Conservation (phyloP, 306 rosid species). For the Arachis hypogaea region DNA sequence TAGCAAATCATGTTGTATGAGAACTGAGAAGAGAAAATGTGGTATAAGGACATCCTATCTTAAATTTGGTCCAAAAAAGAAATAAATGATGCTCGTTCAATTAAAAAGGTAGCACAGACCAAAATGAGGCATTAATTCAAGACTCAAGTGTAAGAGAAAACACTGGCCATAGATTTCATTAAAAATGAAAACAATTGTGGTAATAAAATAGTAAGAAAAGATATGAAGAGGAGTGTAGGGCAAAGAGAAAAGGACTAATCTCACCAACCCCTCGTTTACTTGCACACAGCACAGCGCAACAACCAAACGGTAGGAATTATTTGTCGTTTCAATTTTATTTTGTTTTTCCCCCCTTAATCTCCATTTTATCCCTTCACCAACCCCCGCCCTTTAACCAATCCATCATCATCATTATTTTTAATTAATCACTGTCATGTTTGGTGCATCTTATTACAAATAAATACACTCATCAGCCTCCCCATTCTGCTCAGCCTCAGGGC, state of each 20-base stretch:
- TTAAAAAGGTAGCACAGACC: background rate
- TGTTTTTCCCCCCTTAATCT: background rate
- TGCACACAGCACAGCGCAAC: constrained; percentile 17
- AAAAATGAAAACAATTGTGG: too few relatives aligned
- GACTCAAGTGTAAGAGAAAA: background rate
- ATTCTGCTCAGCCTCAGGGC: constrained; percentile 1
- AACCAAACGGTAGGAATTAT: constrained; percentile 19
- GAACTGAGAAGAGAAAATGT: too few relatives aligned
- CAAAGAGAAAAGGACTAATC: background rate
- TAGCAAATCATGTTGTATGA: too few relatives aligned
- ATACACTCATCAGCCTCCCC: background rate
- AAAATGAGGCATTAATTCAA: too few relatives aligned
- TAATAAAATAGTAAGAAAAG: background rate
- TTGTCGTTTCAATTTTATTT: background rate
- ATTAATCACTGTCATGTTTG: background rate
- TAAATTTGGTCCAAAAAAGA: too few relatives aligned
- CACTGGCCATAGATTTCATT: too few relatives aligned
- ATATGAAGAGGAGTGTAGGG: background rate
- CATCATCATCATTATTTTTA: background rate
- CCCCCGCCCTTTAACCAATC: constrained; percentile 30
- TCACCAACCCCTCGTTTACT: constrained; percentile 32
- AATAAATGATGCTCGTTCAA: too few relatives aligned
- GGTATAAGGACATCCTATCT: too few relatives aligned
- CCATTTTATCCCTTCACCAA: constrained; percentile 50
- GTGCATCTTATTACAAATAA: constrained; percentile 35